phyloP scores from a whole-genome alignment of 2,329 filamentous ascomycete species.

The Metarhizium sp. region DNA sequence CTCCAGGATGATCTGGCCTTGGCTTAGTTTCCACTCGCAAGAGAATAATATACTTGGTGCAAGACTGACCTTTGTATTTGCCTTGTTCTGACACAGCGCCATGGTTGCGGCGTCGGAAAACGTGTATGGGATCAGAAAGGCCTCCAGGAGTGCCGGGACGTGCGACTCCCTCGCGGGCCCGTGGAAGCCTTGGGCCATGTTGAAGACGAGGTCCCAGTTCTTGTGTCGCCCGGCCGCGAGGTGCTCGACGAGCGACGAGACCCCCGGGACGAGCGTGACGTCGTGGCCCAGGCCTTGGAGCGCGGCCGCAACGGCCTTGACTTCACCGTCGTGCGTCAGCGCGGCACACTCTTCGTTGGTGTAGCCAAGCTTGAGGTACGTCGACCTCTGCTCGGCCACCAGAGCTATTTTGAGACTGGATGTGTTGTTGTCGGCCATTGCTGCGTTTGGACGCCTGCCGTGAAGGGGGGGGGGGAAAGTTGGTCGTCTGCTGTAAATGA shows the following conservation, averaged over 20 bases:
- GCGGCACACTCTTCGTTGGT: conserved; percentile 2
- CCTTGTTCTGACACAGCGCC: conserved; percentile 7
- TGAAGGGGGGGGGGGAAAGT: too few species aligned
- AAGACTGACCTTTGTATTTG: conserved; percentile 4
- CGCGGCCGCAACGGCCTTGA: conserved; percentile 3
- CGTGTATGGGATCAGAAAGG: conserved; percentile 3
- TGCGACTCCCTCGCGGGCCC: conserved; percentile 4
- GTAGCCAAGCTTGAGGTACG: conserved; percentile 4
- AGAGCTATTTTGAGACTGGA: background rate
- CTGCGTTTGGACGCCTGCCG: background rate
- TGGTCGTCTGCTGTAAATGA: too few species aligned
- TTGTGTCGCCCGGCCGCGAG: background rate
- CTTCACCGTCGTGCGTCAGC: conserved; percentile 4
- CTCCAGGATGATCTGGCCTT: conserved; percentile 2
- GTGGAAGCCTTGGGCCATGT: conserved; percentile 5
- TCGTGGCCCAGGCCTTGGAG: conserved; percentile 2
- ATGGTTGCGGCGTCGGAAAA: conserved; percentile 6
- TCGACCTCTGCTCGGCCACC: conserved; percentile 1
- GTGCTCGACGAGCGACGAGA: conserved; percentile 1
- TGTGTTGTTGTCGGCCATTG: background rate
- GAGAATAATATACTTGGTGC: background rate
- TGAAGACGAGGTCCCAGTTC: conserved; percentile 6
- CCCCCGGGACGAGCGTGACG: conserved; percentile 3
- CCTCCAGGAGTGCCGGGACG: conserved; percentile 5
- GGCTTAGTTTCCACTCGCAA: background rate